A percentile compares a stretch with the other conserved stretches of the same genome.
phyloP scores from a whole-genome alignment of 2,329 filamentous ascomycete species.

The Colletotrichum musicola region DNA sequence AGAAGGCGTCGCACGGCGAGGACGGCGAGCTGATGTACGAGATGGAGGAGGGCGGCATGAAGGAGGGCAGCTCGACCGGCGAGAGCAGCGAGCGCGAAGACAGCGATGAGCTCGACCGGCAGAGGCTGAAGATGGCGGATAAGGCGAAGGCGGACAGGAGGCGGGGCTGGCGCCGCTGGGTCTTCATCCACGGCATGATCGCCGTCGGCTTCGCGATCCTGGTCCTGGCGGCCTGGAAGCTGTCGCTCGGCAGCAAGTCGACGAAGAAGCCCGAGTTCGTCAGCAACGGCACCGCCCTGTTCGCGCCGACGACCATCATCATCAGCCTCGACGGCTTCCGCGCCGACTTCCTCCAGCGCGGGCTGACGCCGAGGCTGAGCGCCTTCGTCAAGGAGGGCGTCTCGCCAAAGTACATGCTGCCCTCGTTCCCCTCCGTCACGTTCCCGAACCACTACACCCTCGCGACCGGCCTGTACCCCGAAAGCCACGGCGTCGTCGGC shows the following conservation, averaged over 20 bases:
- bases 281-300: constrained; percentile 89
- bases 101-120: constrained; percentile 70
- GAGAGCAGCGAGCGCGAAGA: constrained; percentile 72
- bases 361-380: constrained; percentile 84
- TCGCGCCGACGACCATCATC: constrained; percentile 91
- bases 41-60: constrained; percentile 85
- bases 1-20: constrained; percentile 71
- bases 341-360: constrained; percentile 89
- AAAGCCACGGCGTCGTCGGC: constrained; percentile 91
- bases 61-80: constrained; percentile 74
- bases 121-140: constrained; percentile 61
- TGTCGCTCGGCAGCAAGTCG: constrained; percentile 62
- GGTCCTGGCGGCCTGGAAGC: constrained; percentile 69
- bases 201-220: constrained; percentile 68
- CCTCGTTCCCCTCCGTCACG: constrained; percentile 95
- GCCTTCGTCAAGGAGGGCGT: constrained; percentile 85
- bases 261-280: constrained; percentile 52
- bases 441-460: constrained; percentile 98
- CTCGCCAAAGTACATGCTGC: constrained; percentile 91
- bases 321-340: constrained; percentile 97
- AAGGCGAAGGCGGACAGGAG: constrained; percentile 62
- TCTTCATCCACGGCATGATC: constrained; percentile 65
- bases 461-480: constrained; percentile 91
- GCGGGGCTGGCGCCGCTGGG: constrained; percentile 66
- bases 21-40: constrained; percentile 87